These are phyloP conservation scores for Trichoderma sp. DNA, from an alignment of 2,329 filamentous ascomycete species.

Conservation along the genomic window DNA sequence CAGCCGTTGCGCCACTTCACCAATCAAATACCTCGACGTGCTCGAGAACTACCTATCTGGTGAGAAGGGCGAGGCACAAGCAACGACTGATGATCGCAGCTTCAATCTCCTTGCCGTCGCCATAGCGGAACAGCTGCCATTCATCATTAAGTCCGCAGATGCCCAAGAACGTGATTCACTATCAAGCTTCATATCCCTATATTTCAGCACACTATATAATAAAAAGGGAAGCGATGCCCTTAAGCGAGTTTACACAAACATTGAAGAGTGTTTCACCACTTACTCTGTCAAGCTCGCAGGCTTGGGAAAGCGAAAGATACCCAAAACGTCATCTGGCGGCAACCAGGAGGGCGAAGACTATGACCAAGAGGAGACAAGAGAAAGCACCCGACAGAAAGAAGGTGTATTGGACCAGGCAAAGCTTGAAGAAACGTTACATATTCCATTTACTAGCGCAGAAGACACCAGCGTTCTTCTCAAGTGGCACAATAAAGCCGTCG, in stretches of 20 bases:
- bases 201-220: slow-evolving; percentile 54
- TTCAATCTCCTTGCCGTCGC: slow-evolving; percentile 65
- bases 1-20: slow-evolving; percentile 68
- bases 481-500: slow-evolving; percentile 75
- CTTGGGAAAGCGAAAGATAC: slow-evolving; percentile 22
- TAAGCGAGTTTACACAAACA: slow-evolving; percentile 31
- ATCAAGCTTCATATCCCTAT: slow-evolving; percentile 56
- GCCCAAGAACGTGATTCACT: slow-evolving; percentile 46
- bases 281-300: slow-evolving; percentile 25
- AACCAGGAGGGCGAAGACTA: slow-evolving; percentile 22
- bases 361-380: neutral
- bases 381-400: slow-evolving; percentile 15
- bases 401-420: slow-evolving; percentile 39
- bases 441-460: slow-evolving; percentile 45
- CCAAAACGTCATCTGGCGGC: slow-evolving; percentile 21
- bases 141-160: slow-evolving; percentile 54
- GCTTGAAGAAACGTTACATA: slow-evolving; percentile 52
- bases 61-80: slow-evolving; percentile 30
- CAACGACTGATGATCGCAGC: slow-evolving; percentile 22
- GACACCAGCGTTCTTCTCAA: slow-evolving; percentile 54
- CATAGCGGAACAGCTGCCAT: slow-evolving; percentile 76
- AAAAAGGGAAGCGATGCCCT: slow-evolving; percentile 42
- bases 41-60: slow-evolving; percentile 48
- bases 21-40: slow-evolving; percentile 79
- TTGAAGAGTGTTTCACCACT: slow-evolving; percentile 33